phyloP scores from a whole-genome alignment of 2,329 filamentous ascomycete genomes.

The Aspergillus fructus region DNA sequence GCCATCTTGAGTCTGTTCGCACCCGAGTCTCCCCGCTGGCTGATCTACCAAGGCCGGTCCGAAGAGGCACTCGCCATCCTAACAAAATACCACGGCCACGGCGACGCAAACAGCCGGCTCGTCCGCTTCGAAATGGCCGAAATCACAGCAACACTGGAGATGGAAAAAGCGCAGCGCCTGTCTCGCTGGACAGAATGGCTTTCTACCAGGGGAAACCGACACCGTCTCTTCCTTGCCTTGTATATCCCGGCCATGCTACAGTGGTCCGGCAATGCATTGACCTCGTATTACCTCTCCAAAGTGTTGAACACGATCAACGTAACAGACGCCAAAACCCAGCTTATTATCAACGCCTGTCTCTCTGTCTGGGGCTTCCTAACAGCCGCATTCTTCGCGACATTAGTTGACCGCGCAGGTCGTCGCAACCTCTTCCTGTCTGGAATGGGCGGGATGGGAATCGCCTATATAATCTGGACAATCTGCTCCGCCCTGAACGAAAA shows the following conservation, averaged over 20 bases:
- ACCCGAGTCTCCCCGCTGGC: conserved; percentile 10
- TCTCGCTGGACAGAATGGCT: conserved; percentile 16
- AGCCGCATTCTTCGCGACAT: conserved; percentile 54
- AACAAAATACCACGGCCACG: conserved; percentile 5
- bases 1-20: background rate
- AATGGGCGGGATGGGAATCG: conserved; percentile 17
- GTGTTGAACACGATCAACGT: conserved; percentile 55
- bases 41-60: conserved; percentile 7
- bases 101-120: conserved; percentile 16
- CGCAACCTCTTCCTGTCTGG: conserved; percentile 43
- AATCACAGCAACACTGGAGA: conserved; percentile 22
- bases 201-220: conserved; percentile 10
- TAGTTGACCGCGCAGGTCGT: conserved; percentile 49
- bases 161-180: conserved; percentile 19
- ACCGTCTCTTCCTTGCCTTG: conserved; percentile 15
- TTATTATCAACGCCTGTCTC: conserved; percentile 57
- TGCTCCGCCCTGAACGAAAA: conserved; percentile 9
- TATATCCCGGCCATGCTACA: conserved; percentile 20
- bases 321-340: conserved; percentile 45
- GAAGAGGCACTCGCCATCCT: conserved; percentile 4
- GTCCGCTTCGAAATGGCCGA: conserved; percentile 27
- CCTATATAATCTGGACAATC: conserved; percentile 10
- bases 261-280: conserved; percentile 29
- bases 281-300: conserved; percentile 57
- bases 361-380: conserved; percentile 57